These are phyloP conservation scores for Capronia americana DNA, from an alignment of 2,329 filamentous ascomycete species.

Conservation along the genomic window DNA sequence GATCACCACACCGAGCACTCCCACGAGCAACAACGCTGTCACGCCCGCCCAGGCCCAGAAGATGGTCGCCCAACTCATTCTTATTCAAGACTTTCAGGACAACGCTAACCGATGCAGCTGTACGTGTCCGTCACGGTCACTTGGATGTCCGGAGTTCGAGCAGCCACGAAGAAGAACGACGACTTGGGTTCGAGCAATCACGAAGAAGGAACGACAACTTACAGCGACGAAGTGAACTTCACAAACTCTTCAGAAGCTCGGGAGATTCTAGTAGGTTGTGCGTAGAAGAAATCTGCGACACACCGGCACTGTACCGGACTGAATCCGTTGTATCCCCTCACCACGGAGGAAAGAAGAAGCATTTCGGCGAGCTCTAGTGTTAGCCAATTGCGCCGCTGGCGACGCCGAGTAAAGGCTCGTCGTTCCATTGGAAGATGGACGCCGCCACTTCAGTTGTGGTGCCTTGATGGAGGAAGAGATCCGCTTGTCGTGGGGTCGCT, in stretches of 20 bases:
- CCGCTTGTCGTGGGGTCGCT: conserved; percentile 19
- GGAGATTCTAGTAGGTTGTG: neutral
- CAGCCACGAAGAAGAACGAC: neutral
- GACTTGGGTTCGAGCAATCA: neutral
- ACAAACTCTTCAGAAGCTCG: neutral
- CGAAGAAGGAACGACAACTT: neutral
- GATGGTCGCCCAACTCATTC: conserved; percentile 29
- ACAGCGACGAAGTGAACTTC: neutral
- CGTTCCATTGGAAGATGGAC: neutral
- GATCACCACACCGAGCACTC: conserved; percentile 28
- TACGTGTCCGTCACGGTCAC: neutral
- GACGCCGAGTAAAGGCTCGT: neutral
- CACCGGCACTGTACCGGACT: conserved; percentile 1
- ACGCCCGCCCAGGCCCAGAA: conserved; percentile 29
- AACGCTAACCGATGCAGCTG: neutral
- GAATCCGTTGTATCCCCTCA: conserved; percentile 11
- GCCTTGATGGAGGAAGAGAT: conserved; percentile 11
- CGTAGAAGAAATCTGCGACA: neutral
- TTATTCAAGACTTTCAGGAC: neutral
- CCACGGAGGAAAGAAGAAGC: neutral
- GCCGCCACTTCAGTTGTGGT: neutral
- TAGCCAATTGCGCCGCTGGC: neutral
- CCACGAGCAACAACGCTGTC: conserved; percentile 27
- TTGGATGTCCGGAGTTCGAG: neutral
- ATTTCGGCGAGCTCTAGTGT: neutral